phyloP scores from a whole-genome alignment of 805 yeast species.

The Kluyveromyces aestuarii region DNA sequence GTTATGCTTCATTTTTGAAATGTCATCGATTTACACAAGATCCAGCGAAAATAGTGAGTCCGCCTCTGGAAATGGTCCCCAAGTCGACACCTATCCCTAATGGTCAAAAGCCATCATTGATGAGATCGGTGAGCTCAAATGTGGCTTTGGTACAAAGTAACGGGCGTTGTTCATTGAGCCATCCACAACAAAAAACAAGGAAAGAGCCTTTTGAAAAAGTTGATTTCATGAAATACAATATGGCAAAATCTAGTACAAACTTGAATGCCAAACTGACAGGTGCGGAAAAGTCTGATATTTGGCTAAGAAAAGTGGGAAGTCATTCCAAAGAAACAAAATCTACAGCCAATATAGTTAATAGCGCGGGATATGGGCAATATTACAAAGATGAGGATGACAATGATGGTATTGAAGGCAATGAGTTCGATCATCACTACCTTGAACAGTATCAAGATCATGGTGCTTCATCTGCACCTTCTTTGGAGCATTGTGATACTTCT shows the following conservation, averaged over 20 bases:
- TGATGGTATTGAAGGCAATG: neutral
- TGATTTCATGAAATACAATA: neutral
- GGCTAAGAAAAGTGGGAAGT: neutral
- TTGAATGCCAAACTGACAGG: neutral
- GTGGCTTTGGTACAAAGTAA: conserved; percentile 7
- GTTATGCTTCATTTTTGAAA: conserved; percentile 17
- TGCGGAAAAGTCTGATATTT: neutral
- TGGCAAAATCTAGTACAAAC: neutral
- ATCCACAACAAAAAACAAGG: neutral
- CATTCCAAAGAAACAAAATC: neutral
- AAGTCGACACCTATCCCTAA: conserved; percentile 10
- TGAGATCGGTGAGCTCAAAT: conserved; percentile 6
- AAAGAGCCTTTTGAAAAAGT: neutral
- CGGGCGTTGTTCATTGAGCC: conserved; percentile 6
- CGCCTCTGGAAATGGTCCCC: conserved; percentile 18
- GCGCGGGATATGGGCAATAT: neutral
- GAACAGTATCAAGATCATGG: conserved; percentile 5
- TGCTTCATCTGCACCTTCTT: conserved; percentile 2
- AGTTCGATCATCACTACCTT: conserved; percentile 7
- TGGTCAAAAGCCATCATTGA: conserved; percentile 3
- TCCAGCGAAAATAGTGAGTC: neutral
- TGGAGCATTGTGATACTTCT: conserved; percentile 1
- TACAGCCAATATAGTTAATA: neutral
- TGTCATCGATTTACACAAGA: conserved; percentile 8
- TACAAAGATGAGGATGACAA: neutral